Evolutionary conservation across 345 rosid species (phyloP).

Genomic region (Eucalyptus grandis): DNA sequence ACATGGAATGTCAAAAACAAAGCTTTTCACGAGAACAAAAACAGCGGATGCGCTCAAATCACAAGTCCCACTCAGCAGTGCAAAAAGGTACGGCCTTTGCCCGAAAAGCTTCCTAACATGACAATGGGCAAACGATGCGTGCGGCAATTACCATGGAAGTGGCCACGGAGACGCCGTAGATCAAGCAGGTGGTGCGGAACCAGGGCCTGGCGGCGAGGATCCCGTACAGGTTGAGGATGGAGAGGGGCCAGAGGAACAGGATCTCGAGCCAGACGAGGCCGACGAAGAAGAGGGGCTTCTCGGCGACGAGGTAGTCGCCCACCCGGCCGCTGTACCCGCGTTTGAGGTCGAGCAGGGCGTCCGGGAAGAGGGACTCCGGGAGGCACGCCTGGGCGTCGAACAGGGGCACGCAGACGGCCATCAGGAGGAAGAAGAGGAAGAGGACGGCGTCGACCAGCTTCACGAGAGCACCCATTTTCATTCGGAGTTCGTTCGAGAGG

Average conservation of each 20-base stretch:
- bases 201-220: slow-evolving; percentile 49
- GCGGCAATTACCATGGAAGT: slow-evolving; percentile 49
- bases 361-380: slow-evolving; percentile 36
- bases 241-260: slow-evolving; percentile 67
- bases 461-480: slow-evolving; percentile 35
- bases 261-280: slow-evolving; percentile 67
- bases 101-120: not conserved
- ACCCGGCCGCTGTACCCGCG: slow-evolving; percentile 18
- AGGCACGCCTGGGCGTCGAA: slow-evolving; percentile 51
- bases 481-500: not conserved
- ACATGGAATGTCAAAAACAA: not conserved
- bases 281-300: slow-evolving; percentile 70
- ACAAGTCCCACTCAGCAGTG: not conserved
- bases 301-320: slow-evolving; percentile 55
- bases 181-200: slow-evolving; percentile 63
- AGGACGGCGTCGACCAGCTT: slow-evolving; percentile 49
- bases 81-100: not conserved
- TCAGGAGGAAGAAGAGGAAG: slow-evolving; percentile 35
- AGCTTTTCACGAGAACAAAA: not conserved
- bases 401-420: slow-evolving; percentile 44
- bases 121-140: not conserved
- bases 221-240: slow-evolving; percentile 38
- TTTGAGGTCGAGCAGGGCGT: slow-evolving; percentile 34
- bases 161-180: slow-evolving; percentile 50
- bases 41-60: not conserved